Percentiles rank a stretch among this genome's conserved stretches.
Evolutionary conservation across 768 basidiomycete genomes (phyloP).

Genomic region (Mycena chlorophos): DNA sequence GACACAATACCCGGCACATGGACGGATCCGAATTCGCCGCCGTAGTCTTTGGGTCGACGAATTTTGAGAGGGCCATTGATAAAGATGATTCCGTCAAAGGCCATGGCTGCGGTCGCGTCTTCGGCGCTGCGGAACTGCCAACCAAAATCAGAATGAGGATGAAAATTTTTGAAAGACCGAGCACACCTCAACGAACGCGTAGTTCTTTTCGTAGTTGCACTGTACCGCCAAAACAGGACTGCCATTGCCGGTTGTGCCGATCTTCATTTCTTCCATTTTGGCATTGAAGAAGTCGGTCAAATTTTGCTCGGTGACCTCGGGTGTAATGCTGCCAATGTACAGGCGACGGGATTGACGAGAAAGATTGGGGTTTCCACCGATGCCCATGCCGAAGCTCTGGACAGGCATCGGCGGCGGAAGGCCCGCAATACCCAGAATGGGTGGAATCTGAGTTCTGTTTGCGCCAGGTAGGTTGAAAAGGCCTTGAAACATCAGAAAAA

Average conservation of each 20-base stretch:
- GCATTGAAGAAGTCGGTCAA: slow-evolving; percentile 92
- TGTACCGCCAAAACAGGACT: slow-evolving; percentile 93
- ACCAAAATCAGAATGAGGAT: slow-evolving; percentile 12
- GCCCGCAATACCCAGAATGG: slow-evolving; percentile 78
- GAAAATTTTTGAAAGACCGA: background rate
- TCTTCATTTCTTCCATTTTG: slow-evolving; percentile 91
- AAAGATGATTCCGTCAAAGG: slow-evolving; percentile 96
- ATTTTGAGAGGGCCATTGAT: slow-evolving; percentile 95
- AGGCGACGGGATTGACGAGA: slow-evolving; percentile 92
- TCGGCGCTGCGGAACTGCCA: slow-evolving; percentile 94
- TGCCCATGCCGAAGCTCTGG: slow-evolving; percentile 83
- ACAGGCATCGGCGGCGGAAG: slow-evolving; percentile 83
- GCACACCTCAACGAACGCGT: slow-evolving; percentile 92
- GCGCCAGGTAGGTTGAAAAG: slow-evolving; percentile 96
- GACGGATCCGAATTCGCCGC: slow-evolving; percentile 64
- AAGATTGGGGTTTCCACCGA: slow-evolving; percentile 83
- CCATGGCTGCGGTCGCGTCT: slow-evolving; percentile 95
- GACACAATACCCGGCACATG: slow-evolving; percentile 96
- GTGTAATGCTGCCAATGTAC: slow-evolving; percentile 96
- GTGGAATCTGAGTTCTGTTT: slow-evolving; percentile 84
- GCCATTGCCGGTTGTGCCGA: slow-evolving; percentile 80
- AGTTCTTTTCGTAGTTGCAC: slow-evolving; percentile 98
- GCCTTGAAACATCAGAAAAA: slow-evolving; percentile 46
- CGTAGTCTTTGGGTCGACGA: slow-evolving; percentile 95
- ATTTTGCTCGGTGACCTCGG: slow-evolving; percentile 91